Conservation (phyloP, 306 rosid species). For the Acacia crassicarpa region DNA sequence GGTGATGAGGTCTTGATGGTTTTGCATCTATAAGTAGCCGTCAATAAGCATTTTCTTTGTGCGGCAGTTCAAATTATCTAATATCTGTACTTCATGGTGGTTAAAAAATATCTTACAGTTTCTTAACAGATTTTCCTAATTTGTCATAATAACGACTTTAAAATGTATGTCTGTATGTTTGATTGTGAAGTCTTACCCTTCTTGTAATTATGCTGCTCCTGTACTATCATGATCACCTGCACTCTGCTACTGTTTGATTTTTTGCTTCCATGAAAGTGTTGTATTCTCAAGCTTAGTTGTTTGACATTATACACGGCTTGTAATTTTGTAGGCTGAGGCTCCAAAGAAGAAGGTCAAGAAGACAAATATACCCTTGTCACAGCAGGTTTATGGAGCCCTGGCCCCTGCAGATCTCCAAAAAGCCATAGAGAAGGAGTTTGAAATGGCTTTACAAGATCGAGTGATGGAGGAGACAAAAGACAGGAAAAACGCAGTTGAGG, state of each 20-base stretch:
- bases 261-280: neutral
- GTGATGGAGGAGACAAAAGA: conserved; percentile 98
- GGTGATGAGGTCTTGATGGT: neutral
- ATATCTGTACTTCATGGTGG: neutral
- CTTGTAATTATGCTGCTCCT: neutral
- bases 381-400: conserved; percentile 83
- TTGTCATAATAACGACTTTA: neutral
- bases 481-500: conserved; percentile 93
- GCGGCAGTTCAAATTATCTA: neutral
- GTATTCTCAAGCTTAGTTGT: conserved; percentile 2
- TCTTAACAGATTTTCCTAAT: neutral
- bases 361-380: conserved; percentile 60
- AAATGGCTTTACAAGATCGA: conserved; percentile 97
- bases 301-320: neutral
- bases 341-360: conserved; percentile 88
- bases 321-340: conserved; percentile 53
- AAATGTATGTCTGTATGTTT: neutral
- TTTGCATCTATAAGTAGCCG: neutral
- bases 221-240: neutral
- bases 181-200: neutral
- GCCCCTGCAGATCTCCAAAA: conserved; percentile 61
- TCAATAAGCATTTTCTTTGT: neutral
- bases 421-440: conserved; percentile 88
- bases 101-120: neutral
- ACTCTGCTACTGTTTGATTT: neutral